Percentiles rank a stretch among this genome's conserved stretches.
phyloP scores from a whole-genome alignment of 345 rosid genomes.

The Lepidium sativum region DNA sequence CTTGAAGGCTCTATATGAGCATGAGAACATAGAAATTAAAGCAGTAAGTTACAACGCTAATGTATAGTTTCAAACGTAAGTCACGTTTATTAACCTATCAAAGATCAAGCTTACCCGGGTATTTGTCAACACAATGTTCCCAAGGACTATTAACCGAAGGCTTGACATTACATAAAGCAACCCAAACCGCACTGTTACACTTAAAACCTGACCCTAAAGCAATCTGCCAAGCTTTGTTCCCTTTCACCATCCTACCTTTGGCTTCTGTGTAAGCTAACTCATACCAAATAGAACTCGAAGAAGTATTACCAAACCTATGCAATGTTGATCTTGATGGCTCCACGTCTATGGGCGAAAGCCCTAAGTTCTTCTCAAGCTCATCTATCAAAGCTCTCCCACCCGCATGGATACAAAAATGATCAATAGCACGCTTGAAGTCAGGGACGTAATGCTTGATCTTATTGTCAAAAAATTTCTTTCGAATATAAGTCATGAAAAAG shows the following conservation, averaged over 20 bases:
- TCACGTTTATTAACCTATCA: not conserved
- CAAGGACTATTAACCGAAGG: slow-evolving; percentile 48
- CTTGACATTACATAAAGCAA: not conserved
- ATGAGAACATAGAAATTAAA: too few species aligned
- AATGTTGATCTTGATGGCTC: slow-evolving; percentile 25
- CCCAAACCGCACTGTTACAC: slow-evolving; percentile 29
- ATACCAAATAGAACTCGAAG: slow-evolving; percentile 28
- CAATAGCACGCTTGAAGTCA: slow-evolving; percentile 76
- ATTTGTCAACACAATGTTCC: slow-evolving; percentile 51
- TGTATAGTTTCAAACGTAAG: too few species aligned
- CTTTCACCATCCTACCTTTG: slow-evolving; percentile 26
- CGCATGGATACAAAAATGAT: slow-evolving; percentile 52
- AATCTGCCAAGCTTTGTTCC: slow-evolving; percentile 30
- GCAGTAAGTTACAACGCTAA: too few species aligned
- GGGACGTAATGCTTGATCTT: slow-evolving; percentile 50
- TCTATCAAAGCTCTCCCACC: slow-evolving; percentile 28
- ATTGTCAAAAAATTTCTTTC: slow-evolving; percentile 40
- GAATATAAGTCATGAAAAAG: slow-evolving; percentile 49
- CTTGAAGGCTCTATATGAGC: too few species aligned
- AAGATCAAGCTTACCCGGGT: slow-evolving; percentile 43
- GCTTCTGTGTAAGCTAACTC: slow-evolving; percentile 27
- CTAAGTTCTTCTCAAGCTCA: slow-evolving; percentile 16
- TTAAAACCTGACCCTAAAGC: slow-evolving; percentile 30
- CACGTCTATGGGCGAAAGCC: slow-evolving; percentile 4
- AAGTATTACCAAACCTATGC: slow-evolving; percentile 28